Conservation (phyloP, 2,329 filamentous ascomycete genomes). For the Calonectria honghensis region DNA sequence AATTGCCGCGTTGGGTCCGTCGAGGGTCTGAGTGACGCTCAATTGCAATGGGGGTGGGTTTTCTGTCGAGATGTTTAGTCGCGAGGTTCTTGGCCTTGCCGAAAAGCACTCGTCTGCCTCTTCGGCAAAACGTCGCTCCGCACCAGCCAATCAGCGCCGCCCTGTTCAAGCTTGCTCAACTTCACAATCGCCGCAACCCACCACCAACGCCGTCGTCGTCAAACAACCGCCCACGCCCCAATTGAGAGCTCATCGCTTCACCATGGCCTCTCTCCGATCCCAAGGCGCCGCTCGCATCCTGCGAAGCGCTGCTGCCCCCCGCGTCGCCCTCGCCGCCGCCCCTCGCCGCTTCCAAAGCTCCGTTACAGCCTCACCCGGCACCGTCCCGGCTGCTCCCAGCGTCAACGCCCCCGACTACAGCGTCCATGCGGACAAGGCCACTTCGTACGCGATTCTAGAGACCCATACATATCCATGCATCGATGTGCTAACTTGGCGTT, state of each 20-base stretch:
- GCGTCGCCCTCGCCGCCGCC: constrained; percentile 63
- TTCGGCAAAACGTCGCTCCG: constrained; percentile 67
- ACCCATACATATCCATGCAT: constrained; percentile 1
- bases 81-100: constrained; percentile 57
- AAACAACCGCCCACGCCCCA: constrained; percentile 49
- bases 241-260: constrained; percentile 56
- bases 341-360: constrained; percentile 74
- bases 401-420: constrained; percentile 85
- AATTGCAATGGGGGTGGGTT: constrained; percentile 59
- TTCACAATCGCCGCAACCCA: constrained; percentile 56
- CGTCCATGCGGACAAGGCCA: constrained; percentile 88
- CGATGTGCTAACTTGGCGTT: constrained; percentile 49
- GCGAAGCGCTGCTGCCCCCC: constrained; percentile 64
- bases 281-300: constrained; percentile 72
- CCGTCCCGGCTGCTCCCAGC: constrained; percentile 61
- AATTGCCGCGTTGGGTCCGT: constrained; percentile 57
- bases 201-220: constrained; percentile 45
- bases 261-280: constrained; percentile 81
- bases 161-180: constrained; percentile 55
- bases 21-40: constrained; percentile 58
- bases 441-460: constrained; percentile 78
- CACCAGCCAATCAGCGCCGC: constrained; percentile 63
- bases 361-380: constrained; percentile 65
- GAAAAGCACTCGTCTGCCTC: constrained; percentile 69
- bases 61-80: constrained; percentile 54